Percentiles rank a stretch among this genome's conserved stretches.
phyloP scores from a whole-genome alignment of 164 flowering plant genomes.

The Vitis labrusca region DNA sequence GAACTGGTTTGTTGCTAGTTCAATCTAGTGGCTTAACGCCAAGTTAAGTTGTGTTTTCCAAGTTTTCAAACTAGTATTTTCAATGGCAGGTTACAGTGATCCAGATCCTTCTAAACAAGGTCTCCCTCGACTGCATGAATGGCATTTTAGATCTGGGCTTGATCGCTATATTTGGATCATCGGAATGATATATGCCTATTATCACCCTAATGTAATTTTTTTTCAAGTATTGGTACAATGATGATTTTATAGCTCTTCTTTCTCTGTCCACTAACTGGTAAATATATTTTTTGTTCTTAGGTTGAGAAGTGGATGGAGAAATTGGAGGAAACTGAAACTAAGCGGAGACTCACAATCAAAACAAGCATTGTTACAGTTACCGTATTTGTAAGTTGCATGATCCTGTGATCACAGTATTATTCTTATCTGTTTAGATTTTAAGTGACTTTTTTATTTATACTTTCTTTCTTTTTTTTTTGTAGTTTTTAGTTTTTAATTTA shows the following conservation, averaged over 20 bases:
- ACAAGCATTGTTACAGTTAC: constrained; percentile 59
- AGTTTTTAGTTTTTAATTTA: background rate
- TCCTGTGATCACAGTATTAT: constrained; percentile 1
- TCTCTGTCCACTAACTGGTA: background rate
- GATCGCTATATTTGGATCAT: constrained; percentile 98
- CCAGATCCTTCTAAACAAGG: constrained; percentile 90
- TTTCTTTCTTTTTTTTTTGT: constrained; percentile 1
- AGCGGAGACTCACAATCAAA: constrained; percentile 60
- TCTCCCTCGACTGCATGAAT: constrained; percentile 85
- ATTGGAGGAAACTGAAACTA: constrained; percentile 86
- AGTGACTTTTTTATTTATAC: background rate
- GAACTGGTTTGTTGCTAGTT: background rate
- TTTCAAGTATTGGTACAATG: constrained; percentile 4
- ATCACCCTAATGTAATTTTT: constrained; percentile 79
- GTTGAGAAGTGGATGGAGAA: constrained; percentile 97
- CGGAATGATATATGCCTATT: constrained; percentile 97
- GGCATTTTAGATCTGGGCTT: constrained; percentile 99
- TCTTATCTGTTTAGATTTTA: constrained; percentile 1
- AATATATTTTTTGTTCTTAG: constrained; percentile 31
- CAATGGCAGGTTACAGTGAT: constrained; percentile 68
- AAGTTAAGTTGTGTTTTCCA: background rate
- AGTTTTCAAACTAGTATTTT: constrained; percentile 6
- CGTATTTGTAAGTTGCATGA: constrained; percentile 54
- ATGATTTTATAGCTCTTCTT: background rate
- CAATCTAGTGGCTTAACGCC: background rate